Evolutionary conservation across 2,329 filamentous ascomycete genomes (phyloP), one percentile per base, ranked within the genome.

Genomic region (Geosmithia putterillii): DNA sequence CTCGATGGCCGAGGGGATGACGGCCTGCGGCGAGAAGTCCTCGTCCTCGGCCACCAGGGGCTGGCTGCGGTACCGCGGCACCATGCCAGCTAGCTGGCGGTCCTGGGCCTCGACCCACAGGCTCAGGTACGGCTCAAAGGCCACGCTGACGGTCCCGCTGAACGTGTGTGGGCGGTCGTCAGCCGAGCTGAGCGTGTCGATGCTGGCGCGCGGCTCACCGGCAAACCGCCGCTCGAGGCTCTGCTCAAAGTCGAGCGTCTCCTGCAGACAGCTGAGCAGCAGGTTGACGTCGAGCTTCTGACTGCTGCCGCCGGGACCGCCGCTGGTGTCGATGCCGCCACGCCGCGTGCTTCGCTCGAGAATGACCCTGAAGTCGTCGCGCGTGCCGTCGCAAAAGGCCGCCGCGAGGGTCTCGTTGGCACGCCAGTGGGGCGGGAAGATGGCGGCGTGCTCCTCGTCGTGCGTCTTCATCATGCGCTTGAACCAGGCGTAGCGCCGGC

Each of bases 41-140:
- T 98, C 92, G 51, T 95, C 92, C 0, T 75, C 67, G 3, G 86
- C 79, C 36, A 88, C 73, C 3, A 94, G 71, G 0, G 87, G 83
- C 52, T 95, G 87, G 46, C 74, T 76, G 50, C 84, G 86, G 62
- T 96, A 96, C 58, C 80, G 87, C 0, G 88, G 88, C 49, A 98
- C 86, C 63, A 96, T 79, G 7, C 71, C 64, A 6, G 87, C 83
- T 45, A 96, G 70, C 54, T 94, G 83, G 61, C 81, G 90, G 62
- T 95, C 90, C 61, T 96, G 92, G 9, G 87, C 90, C 47, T 96
- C 90, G 2, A 98, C 88, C 92, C 92, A 98, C 4, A 98, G 68
- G 57, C 87, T 95, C 50, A 98, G 73, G 60, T 96, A 98, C 1
- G 92, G 92, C 63, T 96, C 92, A 56, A 98, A 98, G 1, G 92